Conservation (phyloP, 345 rosid genomes). For the Citrus reticulata region DNA sequence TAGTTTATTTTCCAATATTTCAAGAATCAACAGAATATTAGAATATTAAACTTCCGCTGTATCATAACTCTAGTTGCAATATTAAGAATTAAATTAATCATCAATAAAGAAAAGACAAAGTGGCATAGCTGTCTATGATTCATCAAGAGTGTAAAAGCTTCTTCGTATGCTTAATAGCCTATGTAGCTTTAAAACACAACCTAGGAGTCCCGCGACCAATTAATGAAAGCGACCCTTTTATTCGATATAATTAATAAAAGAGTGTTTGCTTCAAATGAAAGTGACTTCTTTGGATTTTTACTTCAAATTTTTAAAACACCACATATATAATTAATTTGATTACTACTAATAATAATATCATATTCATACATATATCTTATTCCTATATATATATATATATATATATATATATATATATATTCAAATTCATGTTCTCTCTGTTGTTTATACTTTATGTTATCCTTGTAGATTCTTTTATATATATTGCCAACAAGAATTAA, state of each 20-base stretch:
- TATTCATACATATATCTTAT: background rate
- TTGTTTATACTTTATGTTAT: background rate
- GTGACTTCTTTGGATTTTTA: background rate
- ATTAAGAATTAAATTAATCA: background rate
- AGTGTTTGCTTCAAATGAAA: background rate
- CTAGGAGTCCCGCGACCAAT: background rate
- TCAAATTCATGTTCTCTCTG: background rate
- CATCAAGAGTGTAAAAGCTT: conserved; percentile 3
- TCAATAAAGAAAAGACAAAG: conserved; percentile 8
- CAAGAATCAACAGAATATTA: too few species aligned
- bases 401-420: background rate
- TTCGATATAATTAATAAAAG: background rate
- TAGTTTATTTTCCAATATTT: too few species aligned
- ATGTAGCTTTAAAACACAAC: background rate
- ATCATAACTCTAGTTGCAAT: background rate
- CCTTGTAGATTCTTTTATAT: background rate
- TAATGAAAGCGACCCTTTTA: conserved; percentile 17
- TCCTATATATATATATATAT: background rate
- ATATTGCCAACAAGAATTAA: background rate
- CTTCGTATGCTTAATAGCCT: conserved; percentile 1
- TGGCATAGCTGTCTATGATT: conserved; percentile 11
- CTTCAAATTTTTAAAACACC: background rate
- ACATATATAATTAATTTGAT: too few species aligned
- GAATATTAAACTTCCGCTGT: accelerated
- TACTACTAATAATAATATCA: background rate